A percentile compares a stretch with the other conserved stretches of the same genome.
Conservation (phyloP, 768 basidiomycete genomes). For the Tylopilus sp. region DNA sequence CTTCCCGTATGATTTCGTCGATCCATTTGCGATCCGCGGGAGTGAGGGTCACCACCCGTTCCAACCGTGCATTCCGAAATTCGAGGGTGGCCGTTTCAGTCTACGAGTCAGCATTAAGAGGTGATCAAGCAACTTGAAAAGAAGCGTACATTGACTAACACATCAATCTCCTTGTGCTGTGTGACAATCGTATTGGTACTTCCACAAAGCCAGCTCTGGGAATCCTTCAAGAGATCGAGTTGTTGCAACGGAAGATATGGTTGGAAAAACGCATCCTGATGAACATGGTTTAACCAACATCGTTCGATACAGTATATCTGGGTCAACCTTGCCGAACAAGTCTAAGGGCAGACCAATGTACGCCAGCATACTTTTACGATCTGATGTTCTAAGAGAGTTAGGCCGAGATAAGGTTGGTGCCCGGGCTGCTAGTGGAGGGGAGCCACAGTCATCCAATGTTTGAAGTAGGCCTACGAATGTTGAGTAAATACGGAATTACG, state of each 20-base stretch:
- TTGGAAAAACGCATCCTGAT: conserved; percentile 91
- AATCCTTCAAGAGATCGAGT: conserved; percentile 79
- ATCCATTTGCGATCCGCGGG: conserved; percentile 97
- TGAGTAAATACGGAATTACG: conserved; percentile 3
- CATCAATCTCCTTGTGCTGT: conserved; percentile 87
- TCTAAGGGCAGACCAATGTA: conserved; percentile 94
- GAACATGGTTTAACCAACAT: neutral
- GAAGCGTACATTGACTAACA: conserved; percentile 73
- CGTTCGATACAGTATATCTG: neutral
- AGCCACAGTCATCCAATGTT: conserved; percentile 87
- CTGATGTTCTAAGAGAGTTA: conserved; percentile 81
- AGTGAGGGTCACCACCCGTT: conserved; percentile 75
- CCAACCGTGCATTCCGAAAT: conserved; percentile 79
- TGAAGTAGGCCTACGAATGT: conserved; percentile 68
- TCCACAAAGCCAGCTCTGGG: conserved; percentile 86
- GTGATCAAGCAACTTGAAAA: neutral
- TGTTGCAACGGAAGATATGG: conserved; percentile 97
- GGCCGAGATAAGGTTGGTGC: conserved; percentile 66
- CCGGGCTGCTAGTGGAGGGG: conserved; percentile 66
- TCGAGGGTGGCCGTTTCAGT: conserved; percentile 85
- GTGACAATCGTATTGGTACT: conserved; percentile 95
- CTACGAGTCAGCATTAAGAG: conserved; percentile 37
- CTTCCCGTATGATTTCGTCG: conserved; percentile 87
- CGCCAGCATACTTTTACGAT: conserved; percentile 85
- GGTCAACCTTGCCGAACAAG: conserved; percentile 79